Evolutionary conservation across 1,139 yeast genomes (phyloP), one percentile per base, ranked within the genome.

Genomic region (Saccharomycopsis hybrid): DNA sequence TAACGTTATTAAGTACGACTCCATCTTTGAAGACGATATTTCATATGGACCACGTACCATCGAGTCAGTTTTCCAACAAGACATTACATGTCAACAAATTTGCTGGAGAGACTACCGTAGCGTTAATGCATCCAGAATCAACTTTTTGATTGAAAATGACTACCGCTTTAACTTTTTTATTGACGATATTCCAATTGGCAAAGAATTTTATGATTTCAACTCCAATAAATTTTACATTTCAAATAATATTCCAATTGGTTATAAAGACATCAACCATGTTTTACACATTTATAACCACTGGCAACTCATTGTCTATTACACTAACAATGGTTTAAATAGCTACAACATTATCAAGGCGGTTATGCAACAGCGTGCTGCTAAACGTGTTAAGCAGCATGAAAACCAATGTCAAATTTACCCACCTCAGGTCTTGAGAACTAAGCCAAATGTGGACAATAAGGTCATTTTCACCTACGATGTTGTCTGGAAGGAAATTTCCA

Each of bases 251-350:
- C 64, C 65, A 11, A 9, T 62, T 40, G 65, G 65, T 3, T 62
- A 60, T 45, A 31, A 57, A 3, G 65, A 62, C 36, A 31, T 51
- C 5, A 59, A 62, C 38, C 59, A 57, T 40, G 55, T 60, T 36
- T 61, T 63, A 3, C 65, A 60, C 47, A 13, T 56, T 3, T 61
- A 51, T 49, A 62, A 62, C 48, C 65, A 62, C 52, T 62, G 61
- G 58, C 62, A 60, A 45, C 59, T 62, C 31, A 52, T 56, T 29
- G 54, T 62, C 37, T 56, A 59, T 29, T 62, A 60, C 43, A 54
- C 52, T 11, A 43, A 56, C 5, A 25, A 52, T n/a, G 63, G 61
- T 1, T 30, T 53, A 28, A 57, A 57, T 2, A 33, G 32, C 11
- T 57, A 55, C 44, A 59, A 59, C 33, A 50, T 61, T 8, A 41